phyloP scores from a whole-genome alignment of 805 yeast species.

The Suhomyces sp. region DNA sequence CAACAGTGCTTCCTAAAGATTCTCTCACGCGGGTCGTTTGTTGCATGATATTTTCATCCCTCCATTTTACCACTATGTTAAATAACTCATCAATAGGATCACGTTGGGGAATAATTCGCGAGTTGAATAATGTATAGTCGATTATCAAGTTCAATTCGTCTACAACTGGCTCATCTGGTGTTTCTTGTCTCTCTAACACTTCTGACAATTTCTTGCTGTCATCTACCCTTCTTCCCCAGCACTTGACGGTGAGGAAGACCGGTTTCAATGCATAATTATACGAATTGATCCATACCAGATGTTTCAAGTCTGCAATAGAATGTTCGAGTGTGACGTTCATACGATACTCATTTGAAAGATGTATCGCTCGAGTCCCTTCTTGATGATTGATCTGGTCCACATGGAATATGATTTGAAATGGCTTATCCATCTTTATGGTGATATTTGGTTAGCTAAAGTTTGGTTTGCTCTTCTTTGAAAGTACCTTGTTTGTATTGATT shows the following conservation, averaged over 20 bases:
- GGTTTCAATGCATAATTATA: conserved; percentile 24
- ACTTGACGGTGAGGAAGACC: conserved; percentile 17
- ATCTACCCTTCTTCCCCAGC: conserved; percentile 10
- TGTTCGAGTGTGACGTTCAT: conserved; percentile 26
- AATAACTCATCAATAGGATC: conserved; percentile 27
- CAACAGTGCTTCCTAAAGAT: conserved; percentile 20
- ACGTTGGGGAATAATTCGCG: conserved; percentile 19
- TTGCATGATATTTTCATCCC: conserved; percentile 3
- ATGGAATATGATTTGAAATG: conserved; percentile 15
- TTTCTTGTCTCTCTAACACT: conserved; percentile 9
- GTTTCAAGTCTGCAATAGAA: conserved; percentile 21
- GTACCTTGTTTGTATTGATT: too few relatives aligned
- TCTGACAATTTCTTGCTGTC: conserved; percentile 15
- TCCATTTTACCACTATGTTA: conserved; percentile 19
- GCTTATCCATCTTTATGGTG: conserved; percentile 18
- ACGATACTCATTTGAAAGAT: not conserved
- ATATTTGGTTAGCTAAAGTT: too few relatives aligned
- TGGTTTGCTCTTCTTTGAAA: too few relatives aligned
- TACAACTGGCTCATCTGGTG: conserved; percentile 5
- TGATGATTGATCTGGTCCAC: conserved; percentile 10
- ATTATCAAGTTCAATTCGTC: conserved; percentile 17
- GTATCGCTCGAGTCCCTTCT: not conserved
- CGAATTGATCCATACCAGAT: conserved; percentile 32
- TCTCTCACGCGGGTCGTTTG: conserved; percentile 12
- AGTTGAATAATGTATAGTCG: conserved; percentile 23